Evolutionary conservation across 2,329 filamentous ascomycete species (phyloP), one percentile per base, ranked within the genome.

Genomic region (Conoideocrella luteorostrata): DNA sequence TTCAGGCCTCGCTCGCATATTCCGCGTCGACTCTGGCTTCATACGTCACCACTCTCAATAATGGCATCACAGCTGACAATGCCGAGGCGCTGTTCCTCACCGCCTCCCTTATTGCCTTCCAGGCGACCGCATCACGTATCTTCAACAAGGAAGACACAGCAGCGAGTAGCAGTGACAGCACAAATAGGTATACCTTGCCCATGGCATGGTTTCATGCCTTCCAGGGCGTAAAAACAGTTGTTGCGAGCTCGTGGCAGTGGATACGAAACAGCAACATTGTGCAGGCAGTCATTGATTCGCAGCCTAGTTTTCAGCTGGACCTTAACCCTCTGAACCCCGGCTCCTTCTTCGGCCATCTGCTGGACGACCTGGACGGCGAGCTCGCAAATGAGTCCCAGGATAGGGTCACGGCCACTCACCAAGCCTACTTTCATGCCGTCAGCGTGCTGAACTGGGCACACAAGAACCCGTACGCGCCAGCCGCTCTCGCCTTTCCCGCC

Each of bases 391-490:
- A 67, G 47, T 56, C 62, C 20, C 54, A 55, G 10, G 53, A 56
- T 17, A 47, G 58, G 13, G 52, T 62, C 7, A 45, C 55, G 11
- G 52, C 57, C 15, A 65, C 65, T 15, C 61, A 56, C 24, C 75
- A 78, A 50, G 78, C 74, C 9, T 84, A 83, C 52, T 71, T 75
- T 15, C 80, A 84, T 52, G 76, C 79, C 13, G 74, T 83, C n/a
- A 77, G 78, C 15, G 78, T 81, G 7, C 67, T 84, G 7, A 82
- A 83, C 53, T 84, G 79, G 79, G 77, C 78, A 2, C 78, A 83
- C 53, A 73, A 72, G 53, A 78, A 76, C 44, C 76, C 77, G 3
- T 70, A 77, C 49, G 73, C 75, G 28, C 74, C 74, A 7, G 77
- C 78, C 2, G 72, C 78, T 2, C 70, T 84, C 4, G 68, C 80